Conservation (phyloP, 192 early-diverging fungal genomes). For the Martensiomyces pterosporus region DNA sequence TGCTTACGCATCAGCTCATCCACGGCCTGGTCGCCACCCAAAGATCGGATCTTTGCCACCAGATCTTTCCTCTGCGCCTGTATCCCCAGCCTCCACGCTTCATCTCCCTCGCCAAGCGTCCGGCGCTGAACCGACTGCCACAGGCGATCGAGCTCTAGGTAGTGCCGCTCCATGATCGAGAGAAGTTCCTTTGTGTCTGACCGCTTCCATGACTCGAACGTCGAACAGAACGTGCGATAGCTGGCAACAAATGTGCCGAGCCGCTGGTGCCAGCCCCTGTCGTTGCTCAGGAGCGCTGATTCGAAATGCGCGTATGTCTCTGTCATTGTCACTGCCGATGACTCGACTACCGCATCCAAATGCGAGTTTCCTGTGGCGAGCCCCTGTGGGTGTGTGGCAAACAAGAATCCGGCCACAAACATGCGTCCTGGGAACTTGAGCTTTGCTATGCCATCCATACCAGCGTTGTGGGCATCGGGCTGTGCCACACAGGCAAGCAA, state of each 20-base stretch:
- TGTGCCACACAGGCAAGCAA: slow-evolving; percentile 3
- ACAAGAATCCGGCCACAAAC: slow-evolving; percentile 30
- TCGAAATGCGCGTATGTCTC: slow-evolving; percentile 20
- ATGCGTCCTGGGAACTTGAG: slow-evolving; percentile 21
- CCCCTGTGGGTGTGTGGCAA: slow-evolving; percentile 28
- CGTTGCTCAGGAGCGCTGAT: slow-evolving; percentile 2
- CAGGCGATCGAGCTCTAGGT: slow-evolving; percentile 40
- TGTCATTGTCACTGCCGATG: slow-evolving; percentile 24
- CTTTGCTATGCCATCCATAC: not conserved
- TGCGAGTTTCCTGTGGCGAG: slow-evolving; percentile 24
- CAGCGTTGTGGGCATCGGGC: too few relatives aligned
- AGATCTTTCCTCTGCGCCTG: slow-evolving; percentile 22
- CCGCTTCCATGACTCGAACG: slow-evolving; percentile 43
- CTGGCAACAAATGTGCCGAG: slow-evolving; percentile 22
- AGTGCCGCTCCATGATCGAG: slow-evolving; percentile 34
- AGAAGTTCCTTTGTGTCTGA: slow-evolving; percentile 31
- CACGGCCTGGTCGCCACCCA: slow-evolving; percentile 25
- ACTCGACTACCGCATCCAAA: slow-evolving; percentile 25
- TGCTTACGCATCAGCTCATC: slow-evolving; percentile 18
- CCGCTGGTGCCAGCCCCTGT: slow-evolving; percentile 15
- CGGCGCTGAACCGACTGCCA: slow-evolving; percentile 44
- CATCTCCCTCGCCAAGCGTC: slow-evolving; percentile 37
- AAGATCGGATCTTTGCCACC: slow-evolving; percentile 15
- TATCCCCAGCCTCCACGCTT: slow-evolving; percentile 30
- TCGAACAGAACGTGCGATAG: slow-evolving; percentile 28